A percentile compares a stretch with the other conserved stretches of the same genome.
Evolutionary conservation across 352 stramenopile genomes (phyloP).

Genomic region (Globisporangium emineosum): DNA sequence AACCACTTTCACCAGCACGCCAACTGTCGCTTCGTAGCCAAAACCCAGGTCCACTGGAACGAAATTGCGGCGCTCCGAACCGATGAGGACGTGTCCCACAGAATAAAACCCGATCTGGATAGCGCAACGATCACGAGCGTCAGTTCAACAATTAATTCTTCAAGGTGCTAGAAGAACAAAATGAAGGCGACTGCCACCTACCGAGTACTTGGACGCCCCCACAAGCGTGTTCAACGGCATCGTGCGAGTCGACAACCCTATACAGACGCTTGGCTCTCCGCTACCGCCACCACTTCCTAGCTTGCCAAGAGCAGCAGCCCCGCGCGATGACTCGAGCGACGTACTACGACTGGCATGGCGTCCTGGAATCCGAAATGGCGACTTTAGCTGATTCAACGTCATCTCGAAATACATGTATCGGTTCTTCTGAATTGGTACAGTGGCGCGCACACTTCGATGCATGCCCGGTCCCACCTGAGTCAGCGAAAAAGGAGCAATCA

Average conservation of each 20-base stretch:
- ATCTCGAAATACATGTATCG: conserved; percentile 89
- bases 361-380: conserved; percentile 24
- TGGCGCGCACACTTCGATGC: conserved; percentile 76
- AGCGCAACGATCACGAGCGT: conserved; percentile 11
- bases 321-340: conserved; percentile 13
- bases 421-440: conserved; percentile 54
- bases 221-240: conserved; percentile 83
- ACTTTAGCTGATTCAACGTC: conserved; percentile 49
- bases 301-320: conserved; percentile 6
- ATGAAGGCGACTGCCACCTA: conserved; percentile 27
- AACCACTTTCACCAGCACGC: conserved; percentile 63
- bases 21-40: conserved; percentile 65
- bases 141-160: not conserved
- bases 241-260: conserved; percentile 67
- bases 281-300: conserved; percentile 17
- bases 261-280: conserved; percentile 69
- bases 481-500: not conserved
- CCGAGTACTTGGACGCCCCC: conserved; percentile 74
- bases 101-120: conserved; percentile 80
- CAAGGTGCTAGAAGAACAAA: too few relatives aligned
- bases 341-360: conserved; percentile 11
- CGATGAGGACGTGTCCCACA: conserved; percentile 70
- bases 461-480: conserved; percentile 49
- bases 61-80: conserved; percentile 52
- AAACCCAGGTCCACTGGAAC: conserved; percentile 53